These are phyloP conservation scores for Ogataea glucozyma DNA, from an alignment of 805 yeast species.

Conservation along the genomic window DNA sequence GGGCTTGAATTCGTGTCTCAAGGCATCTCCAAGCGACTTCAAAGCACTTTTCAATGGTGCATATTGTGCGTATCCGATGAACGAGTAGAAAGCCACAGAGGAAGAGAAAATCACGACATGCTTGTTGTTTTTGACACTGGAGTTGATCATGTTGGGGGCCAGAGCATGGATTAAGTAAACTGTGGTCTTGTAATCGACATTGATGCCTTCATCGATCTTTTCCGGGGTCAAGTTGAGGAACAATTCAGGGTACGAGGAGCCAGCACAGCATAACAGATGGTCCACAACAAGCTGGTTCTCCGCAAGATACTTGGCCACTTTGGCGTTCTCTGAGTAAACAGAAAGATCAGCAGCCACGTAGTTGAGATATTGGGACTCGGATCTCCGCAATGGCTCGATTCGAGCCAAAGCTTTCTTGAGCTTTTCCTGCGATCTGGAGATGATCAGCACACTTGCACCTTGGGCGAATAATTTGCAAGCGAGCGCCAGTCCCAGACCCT, in stretches of 20 bases:
- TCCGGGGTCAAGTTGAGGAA: constrained; percentile 63
- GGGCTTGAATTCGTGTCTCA: constrained; percentile 79
- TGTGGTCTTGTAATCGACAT: constrained; percentile 72
- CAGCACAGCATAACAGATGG: constrained; percentile 82
- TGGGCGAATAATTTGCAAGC: constrained; percentile 49
- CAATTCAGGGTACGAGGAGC: constrained; percentile 76
- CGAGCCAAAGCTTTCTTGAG: constrained; percentile 50
- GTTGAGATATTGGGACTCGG: constrained; percentile 35
- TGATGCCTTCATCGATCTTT: constrained; percentile 63
- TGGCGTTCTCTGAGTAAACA: constrained; percentile 48
- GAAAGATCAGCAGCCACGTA: constrained; percentile 69
- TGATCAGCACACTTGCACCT: constrained; percentile 68
- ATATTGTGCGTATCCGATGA: constrained; percentile 89
- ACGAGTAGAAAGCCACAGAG: constrained; percentile 78
- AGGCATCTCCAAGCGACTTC: constrained; percentile 67
- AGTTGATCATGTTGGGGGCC: constrained; percentile 40
- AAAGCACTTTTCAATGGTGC: constrained; percentile 88
- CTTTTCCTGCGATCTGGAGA: constrained; percentile 73
- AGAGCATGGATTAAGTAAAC: constrained; percentile 69
- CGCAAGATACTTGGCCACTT: constrained; percentile 38
- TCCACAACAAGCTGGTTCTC: constrained; percentile 51
- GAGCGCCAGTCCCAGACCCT: constrained; percentile 84
- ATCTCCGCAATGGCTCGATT: constrained; percentile 37
- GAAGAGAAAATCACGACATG: constrained; percentile 71
- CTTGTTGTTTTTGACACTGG: constrained; percentile 32